Conservation (phyloP, 225 moss, liverwort and hornwort genomes). For the Rhytidiadelphus loreus region DNA sequence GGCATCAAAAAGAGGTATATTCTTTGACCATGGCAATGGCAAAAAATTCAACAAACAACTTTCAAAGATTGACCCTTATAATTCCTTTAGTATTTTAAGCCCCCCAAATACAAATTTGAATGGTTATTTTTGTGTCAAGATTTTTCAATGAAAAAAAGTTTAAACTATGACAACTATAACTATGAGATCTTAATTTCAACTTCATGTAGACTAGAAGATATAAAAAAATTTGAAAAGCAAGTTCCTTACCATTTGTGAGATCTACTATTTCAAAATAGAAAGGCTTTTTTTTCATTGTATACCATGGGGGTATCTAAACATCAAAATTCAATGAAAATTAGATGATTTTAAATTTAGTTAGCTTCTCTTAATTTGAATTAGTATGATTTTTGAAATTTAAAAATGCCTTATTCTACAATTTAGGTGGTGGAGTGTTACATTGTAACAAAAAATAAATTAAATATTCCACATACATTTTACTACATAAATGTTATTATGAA, state of each 20-base stretch:
- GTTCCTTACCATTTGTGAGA: neutral
- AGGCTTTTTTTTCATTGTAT: rapidly evolving
- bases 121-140: neutral
- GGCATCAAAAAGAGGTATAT: neutral
- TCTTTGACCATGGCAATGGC: neutral
- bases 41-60: neutral
- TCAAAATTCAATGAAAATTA: neutral
- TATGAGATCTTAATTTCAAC: neutral
- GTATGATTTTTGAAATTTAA: neutral
- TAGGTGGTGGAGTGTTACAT: rapidly evolving
- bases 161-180: too few species aligned
- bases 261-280: neutral
- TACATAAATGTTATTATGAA: rapidly evolving
- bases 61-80: neutral
- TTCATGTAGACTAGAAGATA: neutral
- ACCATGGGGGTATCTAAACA: rapidly evolving
- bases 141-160: neutral
- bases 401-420: neutral
- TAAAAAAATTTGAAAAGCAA: neutral
- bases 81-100: neutral
- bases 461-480: neutral
- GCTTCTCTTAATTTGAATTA: neutral
- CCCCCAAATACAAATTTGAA: rapidly evolving
- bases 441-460: neutral
- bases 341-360: neutral